Evolutionary conservation across 805 yeast genomes (phyloP).

Genomic region (Ogataea sp.): DNA sequence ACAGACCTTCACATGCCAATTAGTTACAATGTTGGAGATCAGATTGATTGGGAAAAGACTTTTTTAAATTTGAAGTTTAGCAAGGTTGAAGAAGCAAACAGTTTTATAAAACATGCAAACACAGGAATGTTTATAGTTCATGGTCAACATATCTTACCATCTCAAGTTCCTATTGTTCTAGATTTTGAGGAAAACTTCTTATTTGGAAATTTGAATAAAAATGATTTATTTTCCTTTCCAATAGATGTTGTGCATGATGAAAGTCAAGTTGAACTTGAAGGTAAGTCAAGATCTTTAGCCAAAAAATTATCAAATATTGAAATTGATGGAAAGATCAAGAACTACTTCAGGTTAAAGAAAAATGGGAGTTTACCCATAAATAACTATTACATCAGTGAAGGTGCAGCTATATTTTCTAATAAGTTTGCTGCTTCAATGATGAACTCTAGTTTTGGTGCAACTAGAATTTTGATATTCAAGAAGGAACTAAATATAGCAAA

Average conservation of each 20-base stretch:
- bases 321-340: no score
- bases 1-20: neutral
- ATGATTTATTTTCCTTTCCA: conserved; percentile 1
- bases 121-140: conserved; percentile 52
- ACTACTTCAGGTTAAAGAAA: no score
- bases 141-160: conserved; percentile 40
- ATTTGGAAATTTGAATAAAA: no score
- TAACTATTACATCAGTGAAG: no score
- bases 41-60: conserved; percentile 17
- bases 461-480: conserved; percentile 49
- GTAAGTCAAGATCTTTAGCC: no score
- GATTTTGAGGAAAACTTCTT: no score
- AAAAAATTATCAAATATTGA: neutral
- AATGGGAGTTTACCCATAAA: no score
- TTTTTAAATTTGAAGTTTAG: conserved; percentile 43
- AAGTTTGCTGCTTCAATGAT: no score
- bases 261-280: conserved; percentile 1
- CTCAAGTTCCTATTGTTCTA: conserved; percentile 31
- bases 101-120: conserved; percentile 42
- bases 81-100: conserved; percentile 42
- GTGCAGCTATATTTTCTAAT: no score
- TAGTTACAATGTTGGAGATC: conserved; percentile 2
- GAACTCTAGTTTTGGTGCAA: no score
- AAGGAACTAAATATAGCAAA: conserved; percentile 19
- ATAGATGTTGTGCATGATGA: neutral